A percentile compares a stretch with the other conserved stretches of the same genome.
Conservation (phyloP, 176 grass and related monocot species). For the Elaeis guineensis region DNA sequence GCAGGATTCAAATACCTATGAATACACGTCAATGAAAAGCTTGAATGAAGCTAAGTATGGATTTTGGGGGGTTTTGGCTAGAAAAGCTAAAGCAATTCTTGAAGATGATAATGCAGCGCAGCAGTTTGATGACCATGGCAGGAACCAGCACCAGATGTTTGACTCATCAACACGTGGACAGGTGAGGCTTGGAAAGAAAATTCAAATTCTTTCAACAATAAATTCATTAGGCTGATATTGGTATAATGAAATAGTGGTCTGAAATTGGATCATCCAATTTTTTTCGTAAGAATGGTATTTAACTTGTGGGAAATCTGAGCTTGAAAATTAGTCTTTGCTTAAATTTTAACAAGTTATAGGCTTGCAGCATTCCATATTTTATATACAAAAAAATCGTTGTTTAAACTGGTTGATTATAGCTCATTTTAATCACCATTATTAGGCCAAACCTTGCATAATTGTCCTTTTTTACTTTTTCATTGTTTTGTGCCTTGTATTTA, state of each 20-base stretch:
- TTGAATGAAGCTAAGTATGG: not conserved
- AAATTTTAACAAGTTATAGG: too few relatives aligned
- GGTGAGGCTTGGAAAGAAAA: not conserved
- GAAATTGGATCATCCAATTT: too few relatives aligned
- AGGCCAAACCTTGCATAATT: not conserved
- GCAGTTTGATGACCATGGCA: not conserved
- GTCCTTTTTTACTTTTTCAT: too few relatives aligned
- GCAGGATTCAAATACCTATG: conserved; percentile 11
- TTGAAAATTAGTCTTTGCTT: too few relatives aligned
- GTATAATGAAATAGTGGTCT: too few relatives aligned
- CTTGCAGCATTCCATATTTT: too few relatives aligned
- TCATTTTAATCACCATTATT: not conserved
- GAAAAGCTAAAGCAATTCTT: conserved; percentile 21
- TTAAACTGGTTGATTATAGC: too few relatives aligned
- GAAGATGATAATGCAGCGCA: conserved; percentile 5
- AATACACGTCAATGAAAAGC: conserved; percentile 9
- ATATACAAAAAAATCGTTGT: too few relatives aligned
- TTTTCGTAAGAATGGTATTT: too few relatives aligned
- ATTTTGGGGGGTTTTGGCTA: conserved; percentile 23
- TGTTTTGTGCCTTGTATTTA: not conserved
- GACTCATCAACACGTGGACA: conserved; percentile 1
- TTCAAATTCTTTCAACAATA: not conserved
- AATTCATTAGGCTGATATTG: not conserved
- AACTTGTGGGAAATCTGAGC: too few relatives aligned
- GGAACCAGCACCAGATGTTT: not conserved